These are phyloP conservation scores for Russula compacta DNA, from an alignment of 768 basidiomycete species.

Conservation along the genomic window DNA sequence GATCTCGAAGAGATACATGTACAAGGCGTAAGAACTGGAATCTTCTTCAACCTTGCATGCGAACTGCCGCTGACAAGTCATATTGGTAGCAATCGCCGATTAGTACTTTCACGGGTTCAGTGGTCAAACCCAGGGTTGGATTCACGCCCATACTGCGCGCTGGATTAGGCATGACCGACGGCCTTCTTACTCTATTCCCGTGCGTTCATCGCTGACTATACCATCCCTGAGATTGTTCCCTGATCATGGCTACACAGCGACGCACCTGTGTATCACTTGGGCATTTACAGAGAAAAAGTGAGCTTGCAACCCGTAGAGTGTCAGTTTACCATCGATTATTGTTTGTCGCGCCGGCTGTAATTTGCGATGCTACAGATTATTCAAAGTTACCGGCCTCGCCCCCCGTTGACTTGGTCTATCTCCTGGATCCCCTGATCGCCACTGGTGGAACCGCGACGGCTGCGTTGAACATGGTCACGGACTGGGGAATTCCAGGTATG, in stretches of 20 bases:
- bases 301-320: constrained; percentile 89
- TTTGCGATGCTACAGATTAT: constrained; percentile 47
- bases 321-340: constrained; percentile 26
- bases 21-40: constrained; percentile 44
- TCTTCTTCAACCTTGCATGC: neutral
- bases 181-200: constrained; percentile 78
- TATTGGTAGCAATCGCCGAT: constrained; percentile 57
- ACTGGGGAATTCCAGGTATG: constrained; percentile 72
- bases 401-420: constrained; percentile 73
- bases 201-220: constrained; percentile 31
- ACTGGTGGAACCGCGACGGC: constrained; percentile 91
- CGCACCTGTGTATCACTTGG: constrained; percentile 85
- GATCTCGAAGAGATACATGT: constrained; percentile 55
- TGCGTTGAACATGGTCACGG: constrained; percentile 75
- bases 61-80: neutral
- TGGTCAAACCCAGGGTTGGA: constrained; percentile 70
- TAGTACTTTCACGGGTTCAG: constrained; percentile 65
- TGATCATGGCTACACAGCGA: constrained; percentile 31
- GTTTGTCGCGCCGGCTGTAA: neutral
- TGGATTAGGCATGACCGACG: constrained; percentile 89
- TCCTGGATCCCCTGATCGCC: constrained; percentile 89
- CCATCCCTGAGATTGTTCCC: neutral
- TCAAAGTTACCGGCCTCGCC: constrained; percentile 76
- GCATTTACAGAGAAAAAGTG: constrained; percentile 80
- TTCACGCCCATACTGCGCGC: constrained; percentile 89